Conservation (phyloP, 192 early-diverging fungal genomes). For the Coemansia sp. region DNA sequence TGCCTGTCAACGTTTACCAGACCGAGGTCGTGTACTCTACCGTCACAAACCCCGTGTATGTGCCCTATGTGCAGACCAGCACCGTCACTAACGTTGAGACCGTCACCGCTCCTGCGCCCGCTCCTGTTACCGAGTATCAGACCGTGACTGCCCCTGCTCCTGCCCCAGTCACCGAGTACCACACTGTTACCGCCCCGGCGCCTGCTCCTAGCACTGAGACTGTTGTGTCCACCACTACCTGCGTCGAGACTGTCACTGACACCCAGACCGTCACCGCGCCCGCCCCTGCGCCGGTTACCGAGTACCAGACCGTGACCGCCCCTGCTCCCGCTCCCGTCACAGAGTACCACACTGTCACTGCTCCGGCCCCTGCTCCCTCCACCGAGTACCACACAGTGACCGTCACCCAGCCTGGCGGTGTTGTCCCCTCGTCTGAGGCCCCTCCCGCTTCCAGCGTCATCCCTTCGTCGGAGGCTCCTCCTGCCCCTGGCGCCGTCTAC, state of each 20-base stretch:
- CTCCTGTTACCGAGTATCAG: conserved; percentile 9
- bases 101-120: conserved; percentile 19
- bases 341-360: not conserved
- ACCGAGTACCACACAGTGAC: conserved; percentile 17
- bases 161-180: conserved; percentile 15
- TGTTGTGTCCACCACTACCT: conserved; percentile 8
- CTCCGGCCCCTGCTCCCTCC: not conserved
- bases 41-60: conserved; percentile 43
- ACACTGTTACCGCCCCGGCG: conserved; percentile 2
- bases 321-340: conserved; percentile 4
- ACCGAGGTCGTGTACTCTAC: conserved; percentile 42
- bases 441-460: conserved; percentile 18
- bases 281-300: conserved; percentile 23
- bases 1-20: conserved; percentile 23
- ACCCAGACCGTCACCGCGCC: conserved; percentile 18
- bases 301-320: conserved; percentile 6
- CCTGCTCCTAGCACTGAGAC: conserved; percentile 11
- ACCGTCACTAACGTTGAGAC: conserved; percentile 23
- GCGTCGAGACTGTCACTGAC: conserved; percentile 13
- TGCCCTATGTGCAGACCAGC: conserved; percentile 50
- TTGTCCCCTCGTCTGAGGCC: conserved; percentile 17
- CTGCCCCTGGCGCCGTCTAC: not conserved
- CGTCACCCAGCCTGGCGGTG: conserved; percentile 1
- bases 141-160: conserved; percentile 19
- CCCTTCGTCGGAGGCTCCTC: conserved; percentile 5